These are phyloP conservation scores for Malus hybrid DNA, from an alignment of 331 rosid species.

Conservation along the genomic window DNA sequence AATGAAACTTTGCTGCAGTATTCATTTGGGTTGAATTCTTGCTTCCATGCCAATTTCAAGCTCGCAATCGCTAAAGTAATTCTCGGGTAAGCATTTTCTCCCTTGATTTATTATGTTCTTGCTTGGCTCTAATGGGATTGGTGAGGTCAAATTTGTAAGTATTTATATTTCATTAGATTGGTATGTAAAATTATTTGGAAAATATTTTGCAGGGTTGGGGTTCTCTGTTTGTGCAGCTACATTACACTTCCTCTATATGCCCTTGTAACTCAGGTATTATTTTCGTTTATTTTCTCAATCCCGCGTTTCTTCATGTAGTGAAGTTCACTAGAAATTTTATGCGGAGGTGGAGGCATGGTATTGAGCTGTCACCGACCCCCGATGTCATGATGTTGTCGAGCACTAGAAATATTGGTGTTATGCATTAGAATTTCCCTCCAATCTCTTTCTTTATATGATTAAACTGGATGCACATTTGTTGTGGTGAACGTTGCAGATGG, in stretches of 20 bases:
- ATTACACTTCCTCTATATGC: constrained; percentile 86
- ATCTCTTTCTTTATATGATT: not conserved
- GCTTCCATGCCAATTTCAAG: constrained; percentile 54
- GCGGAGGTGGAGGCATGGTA: not conserved
- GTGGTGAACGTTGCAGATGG: constrained; percentile 55
- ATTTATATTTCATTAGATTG: not conserved
- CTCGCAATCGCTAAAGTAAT: constrained; percentile 47
- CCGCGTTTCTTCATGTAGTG: not conserved
- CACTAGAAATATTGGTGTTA: not conserved
- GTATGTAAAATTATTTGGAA: not conserved
- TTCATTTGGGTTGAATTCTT: constrained; percentile 53
- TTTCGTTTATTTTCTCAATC: not conserved
- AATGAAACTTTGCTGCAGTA: constrained; percentile 44
- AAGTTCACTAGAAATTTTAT: not conserved
- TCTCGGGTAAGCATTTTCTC: constrained; percentile 52
- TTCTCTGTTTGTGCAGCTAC: constrained; percentile 71
- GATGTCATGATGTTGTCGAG: not conserved
- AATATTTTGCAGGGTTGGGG: constrained; percentile 35
- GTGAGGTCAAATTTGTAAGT: not conserved
- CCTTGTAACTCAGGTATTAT: constrained; percentile 79
- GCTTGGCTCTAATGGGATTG: not conserved
- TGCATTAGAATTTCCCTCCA: not conserved
- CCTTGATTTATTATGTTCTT: not conserved
- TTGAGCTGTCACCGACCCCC: not conserved
- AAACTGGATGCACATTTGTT: not conserved